These are phyloP conservation scores for Trypanosoma congolense DNA, from an alignment of 208 protist genomes.

Conservation along the genomic window DNA sequence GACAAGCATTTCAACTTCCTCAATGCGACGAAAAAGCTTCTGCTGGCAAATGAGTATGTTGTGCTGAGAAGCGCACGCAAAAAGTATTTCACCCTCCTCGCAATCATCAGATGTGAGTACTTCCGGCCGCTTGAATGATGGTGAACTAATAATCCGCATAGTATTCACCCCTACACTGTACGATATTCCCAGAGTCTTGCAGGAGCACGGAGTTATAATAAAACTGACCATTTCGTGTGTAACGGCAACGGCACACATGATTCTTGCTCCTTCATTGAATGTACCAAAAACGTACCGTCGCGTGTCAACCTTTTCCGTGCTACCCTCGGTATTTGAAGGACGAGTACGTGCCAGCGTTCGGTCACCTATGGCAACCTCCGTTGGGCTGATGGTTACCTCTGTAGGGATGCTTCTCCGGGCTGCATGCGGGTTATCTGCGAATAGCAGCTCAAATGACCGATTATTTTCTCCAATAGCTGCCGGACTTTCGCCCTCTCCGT, in stretches of 20 bases:
- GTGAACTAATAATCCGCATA: conserved; percentile 4
- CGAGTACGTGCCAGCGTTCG: too few species aligned
- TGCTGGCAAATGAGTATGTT: conserved; percentile 16
- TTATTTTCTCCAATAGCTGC: background rate
- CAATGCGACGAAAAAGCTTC: conserved; percentile 8
- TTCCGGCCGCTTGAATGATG: conserved; percentile 8
- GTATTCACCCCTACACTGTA: background rate
- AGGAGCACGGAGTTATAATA: background rate
- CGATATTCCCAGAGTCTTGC: conserved; percentile 5
- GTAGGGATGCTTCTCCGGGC: background rate
- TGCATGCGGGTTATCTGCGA: background rate
- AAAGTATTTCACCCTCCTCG: conserved; percentile 12
- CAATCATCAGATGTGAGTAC: background rate
- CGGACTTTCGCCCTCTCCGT: background rate
- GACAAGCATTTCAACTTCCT: conserved; percentile 8
- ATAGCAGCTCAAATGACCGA: background rate
- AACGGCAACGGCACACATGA: conserved; percentile 2
- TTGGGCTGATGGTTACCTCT: background rate
- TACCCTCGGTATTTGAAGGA: background rate
- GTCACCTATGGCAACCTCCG: background rate
- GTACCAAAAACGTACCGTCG: conserved; percentile 20
- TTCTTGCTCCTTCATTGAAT: conserved; percentile 12
- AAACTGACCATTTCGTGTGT: conserved; percentile 14
- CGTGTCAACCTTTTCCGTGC: background rate
- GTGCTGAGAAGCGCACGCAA: conserved; percentile 1